phyloP scores from a whole-genome alignment of 2,329 filamentous ascomycete genomes.

The Botrytis tulipae region DNA sequence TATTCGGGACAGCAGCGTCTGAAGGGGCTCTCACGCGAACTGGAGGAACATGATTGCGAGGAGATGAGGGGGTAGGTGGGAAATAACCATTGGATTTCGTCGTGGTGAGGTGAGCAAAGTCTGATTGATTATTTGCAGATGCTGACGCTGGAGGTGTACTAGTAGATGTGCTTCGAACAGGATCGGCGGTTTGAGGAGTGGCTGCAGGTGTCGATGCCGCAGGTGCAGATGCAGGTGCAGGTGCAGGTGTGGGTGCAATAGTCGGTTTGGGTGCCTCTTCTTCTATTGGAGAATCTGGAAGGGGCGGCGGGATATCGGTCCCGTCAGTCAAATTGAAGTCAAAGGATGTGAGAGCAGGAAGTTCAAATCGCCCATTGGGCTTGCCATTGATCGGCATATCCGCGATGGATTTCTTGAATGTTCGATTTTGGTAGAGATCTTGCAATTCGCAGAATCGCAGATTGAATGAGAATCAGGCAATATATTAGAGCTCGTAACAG shows the following conservation, averaged over 20 bases:
- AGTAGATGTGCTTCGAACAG: background rate
- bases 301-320: constrained; percentile 40
- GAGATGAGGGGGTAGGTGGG: background rate
- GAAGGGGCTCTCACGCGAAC: constrained; percentile 7
- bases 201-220: background rate
- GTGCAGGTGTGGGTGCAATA: constrained; percentile 19
- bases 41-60: constrained; percentile 3
- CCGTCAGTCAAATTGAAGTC: constrained; percentile 39
- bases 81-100: constrained; percentile 14
- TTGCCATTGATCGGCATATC: constrained; percentile 34
- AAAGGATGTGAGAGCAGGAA: constrained; percentile 37
- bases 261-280: constrained; percentile 26
- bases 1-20: constrained; percentile 27
- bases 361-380: constrained; percentile 37
- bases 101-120: background rate
- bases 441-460: background rate
- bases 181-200: background rate
- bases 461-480: background rate
- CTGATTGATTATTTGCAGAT: constrained; percentile 12
- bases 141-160: constrained; percentile 6
- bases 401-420: background rate
- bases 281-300: constrained; percentile 38
- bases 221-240: constrained; percentile 19
- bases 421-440: background rate
- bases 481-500: background rate